Evolutionary conservation across 768 basidiomycete genomes (phyloP), one percentile per base, ranked within the genome.

Genomic region (Hygrophoropsis aurantiaca): DNA sequence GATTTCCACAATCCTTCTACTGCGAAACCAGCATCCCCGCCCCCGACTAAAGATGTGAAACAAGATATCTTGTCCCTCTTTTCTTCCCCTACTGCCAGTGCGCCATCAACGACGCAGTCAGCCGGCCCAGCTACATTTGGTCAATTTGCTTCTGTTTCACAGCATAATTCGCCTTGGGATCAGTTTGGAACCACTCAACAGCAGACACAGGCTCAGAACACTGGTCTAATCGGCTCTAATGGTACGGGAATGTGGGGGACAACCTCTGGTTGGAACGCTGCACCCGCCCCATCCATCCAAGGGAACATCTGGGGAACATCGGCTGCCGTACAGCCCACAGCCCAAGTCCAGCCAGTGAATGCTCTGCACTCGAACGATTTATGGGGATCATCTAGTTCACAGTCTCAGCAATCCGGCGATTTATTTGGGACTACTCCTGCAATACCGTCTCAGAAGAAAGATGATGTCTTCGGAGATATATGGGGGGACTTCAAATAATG

Each of bases 41-140:
- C 60, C 36, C 72, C 76, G 0, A 77, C 75, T 62, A 90, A 88
- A 59, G 85, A 90, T 57, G 77, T 84, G 37, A 94, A 92, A 56
- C 78, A 89, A 45, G 87, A 94, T 54, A 94, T 94, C 53, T 72
- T 94, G 15, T 89, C 89, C 0, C 75, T 94, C 34, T 93, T 90
- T 64, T 80, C 87, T 13, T 61, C 77, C 0, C 58, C 74, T 0
- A 60, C 74, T 1, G 26, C 58, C 6, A 33, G 54, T 4, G 56
- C 73, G 2, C 38, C 59, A 0, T 52, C 55, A 2, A 24, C 44
- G 16, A 44, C 21, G 24, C 60, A 66, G 1, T 58, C 70, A 25
- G 53, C 68, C 42, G 43, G 66, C 37, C 48, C 55, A 5, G 41
- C 58, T 21, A 60, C 63, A 15, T 74, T 69, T 51, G 73, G 68